Evolutionary conservation across 345 rosid genomes (phyloP).

Genomic region (Boechera stricta): DNA sequence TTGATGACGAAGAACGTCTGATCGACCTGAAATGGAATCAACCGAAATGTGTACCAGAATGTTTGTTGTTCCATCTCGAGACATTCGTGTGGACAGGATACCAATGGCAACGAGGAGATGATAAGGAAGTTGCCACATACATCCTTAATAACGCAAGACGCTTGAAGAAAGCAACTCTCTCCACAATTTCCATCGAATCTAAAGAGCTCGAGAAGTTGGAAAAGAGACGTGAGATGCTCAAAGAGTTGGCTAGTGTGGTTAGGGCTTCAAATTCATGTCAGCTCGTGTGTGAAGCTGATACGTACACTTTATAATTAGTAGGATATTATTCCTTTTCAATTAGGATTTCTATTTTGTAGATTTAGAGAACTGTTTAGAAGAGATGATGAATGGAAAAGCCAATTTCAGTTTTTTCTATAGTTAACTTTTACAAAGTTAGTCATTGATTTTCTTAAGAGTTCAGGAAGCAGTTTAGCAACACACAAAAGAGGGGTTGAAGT

Average conservation of each 20-base stretch:
- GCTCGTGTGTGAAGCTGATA: background rate
- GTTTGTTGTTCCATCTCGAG: slow-evolving; percentile 23
- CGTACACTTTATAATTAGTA: no score
- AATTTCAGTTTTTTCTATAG: no score
- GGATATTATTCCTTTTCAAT: no score
- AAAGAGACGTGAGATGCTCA: background rate
- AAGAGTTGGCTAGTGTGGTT: background rate
- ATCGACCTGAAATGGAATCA: background rate
- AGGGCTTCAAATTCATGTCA: background rate
- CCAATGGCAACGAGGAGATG: slow-evolving; percentile 4
- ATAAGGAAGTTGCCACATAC: slow-evolving; percentile 24
- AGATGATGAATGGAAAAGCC: no score
- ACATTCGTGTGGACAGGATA: slow-evolving; percentile 2
- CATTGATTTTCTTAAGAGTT: no score
- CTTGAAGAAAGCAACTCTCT: background rate
- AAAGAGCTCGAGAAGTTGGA: background rate
- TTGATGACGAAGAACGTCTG: background rate
- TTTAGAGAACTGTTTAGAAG: no score
- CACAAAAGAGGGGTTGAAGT: no score
- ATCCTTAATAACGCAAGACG: background rate
- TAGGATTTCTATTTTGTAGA: background rate
- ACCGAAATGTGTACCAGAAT: slow-evolving; percentile 21
- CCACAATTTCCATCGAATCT: background rate
- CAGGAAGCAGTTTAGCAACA: no score
- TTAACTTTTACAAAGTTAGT: no score